Evolutionary conservation across 2,329 filamentous ascomycete genomes (phyloP).

Genomic region (Penicillium sp.): DNA sequence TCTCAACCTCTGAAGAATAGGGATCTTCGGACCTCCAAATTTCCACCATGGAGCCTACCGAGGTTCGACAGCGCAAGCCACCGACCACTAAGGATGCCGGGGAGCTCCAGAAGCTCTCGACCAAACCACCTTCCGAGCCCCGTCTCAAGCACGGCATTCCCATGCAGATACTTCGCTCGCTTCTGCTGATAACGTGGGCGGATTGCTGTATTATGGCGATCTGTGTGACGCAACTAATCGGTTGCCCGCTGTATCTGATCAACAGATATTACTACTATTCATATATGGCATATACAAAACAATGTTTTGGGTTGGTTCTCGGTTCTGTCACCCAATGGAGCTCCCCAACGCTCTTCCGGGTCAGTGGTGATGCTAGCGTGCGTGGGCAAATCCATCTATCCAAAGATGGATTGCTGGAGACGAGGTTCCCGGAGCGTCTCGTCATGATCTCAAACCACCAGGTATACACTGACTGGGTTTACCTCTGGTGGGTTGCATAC

Average conservation of each 20-base stretch:
- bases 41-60: conserved; percentile 29
- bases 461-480: conserved; percentile 68
- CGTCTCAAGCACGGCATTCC: conserved; percentile 44
- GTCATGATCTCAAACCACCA: conserved; percentile 65
- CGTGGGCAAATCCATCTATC: conserved; percentile 56
- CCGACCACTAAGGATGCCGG: conserved; percentile 12
- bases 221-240: conserved; percentile 58
- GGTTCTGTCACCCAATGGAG: conserved; percentile 63
- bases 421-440: conserved; percentile 59
- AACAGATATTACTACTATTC: conserved; percentile 60
- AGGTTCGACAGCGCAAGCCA: conserved; percentile 33
- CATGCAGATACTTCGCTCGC: conserved; percentile 45
- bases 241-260: conserved; percentile 59
- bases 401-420: conserved; percentile 56
- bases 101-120: conserved; percentile 17
- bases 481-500: conserved; percentile 66
- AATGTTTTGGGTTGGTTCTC: conserved; percentile 61
- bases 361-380: conserved; percentile 61
- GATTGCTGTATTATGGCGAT: conserved; percentile 41
- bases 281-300: conserved; percentile 65
- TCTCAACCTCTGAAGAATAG: neutral
- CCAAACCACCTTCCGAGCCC: conserved; percentile 26
- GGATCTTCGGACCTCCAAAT: neutral
- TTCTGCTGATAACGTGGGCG: conserved; percentile 46
- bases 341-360: conserved; percentile 59